Conservation (phyloP, 2,329 filamentous ascomycete genomes). For the Pseudocercospora musae region DNA sequence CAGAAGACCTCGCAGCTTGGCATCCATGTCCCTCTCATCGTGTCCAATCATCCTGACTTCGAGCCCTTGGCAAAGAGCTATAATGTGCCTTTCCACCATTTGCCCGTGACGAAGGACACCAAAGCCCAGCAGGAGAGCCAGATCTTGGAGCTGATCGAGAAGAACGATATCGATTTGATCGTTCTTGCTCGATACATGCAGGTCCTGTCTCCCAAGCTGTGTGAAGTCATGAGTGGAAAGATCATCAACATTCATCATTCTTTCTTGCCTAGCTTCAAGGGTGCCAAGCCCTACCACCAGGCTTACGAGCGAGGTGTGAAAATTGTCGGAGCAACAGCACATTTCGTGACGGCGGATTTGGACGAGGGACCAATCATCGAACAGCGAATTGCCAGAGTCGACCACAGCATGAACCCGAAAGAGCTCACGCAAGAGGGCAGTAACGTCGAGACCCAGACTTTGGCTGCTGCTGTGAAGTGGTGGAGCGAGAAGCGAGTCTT, state of each 20-base stretch:
- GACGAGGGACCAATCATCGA: constrained; percentile 88
- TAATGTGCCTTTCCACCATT: constrained; percentile 74
- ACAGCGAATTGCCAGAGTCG: constrained; percentile 73
- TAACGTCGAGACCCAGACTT: constrained; percentile 78
- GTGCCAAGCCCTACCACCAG: constrained; percentile 84
- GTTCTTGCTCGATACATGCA: constrained; percentile 87
- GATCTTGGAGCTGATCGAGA: constrained; percentile 66
- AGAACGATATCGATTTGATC: constrained; percentile 71
- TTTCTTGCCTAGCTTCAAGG: constrained; percentile 84
- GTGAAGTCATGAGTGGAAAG: constrained; percentile 73
- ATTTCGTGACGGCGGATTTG: constrained; percentile 80
- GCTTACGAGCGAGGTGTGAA: constrained; percentile 83
- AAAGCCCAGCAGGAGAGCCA: constrained; percentile 69
- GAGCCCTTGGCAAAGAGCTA: constrained; percentile 66
- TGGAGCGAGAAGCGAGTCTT: constrained; percentile 75
- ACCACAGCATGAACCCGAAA: constrained; percentile 73
- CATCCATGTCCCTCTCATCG: constrained; percentile 72
- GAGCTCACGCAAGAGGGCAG: constrained; percentile 75
- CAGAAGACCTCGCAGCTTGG: constrained; percentile 69
- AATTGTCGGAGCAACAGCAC: constrained; percentile 81
- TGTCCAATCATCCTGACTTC: constrained; percentile 79
- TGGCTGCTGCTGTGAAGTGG: constrained; percentile 80
- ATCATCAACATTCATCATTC: constrained; percentile 93
- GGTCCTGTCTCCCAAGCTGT: constrained; percentile 71
- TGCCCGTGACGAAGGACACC: constrained; percentile 75